phyloP scores from a whole-genome alignment of 73 alveolate species.

The Loxodes magnus region DNA sequence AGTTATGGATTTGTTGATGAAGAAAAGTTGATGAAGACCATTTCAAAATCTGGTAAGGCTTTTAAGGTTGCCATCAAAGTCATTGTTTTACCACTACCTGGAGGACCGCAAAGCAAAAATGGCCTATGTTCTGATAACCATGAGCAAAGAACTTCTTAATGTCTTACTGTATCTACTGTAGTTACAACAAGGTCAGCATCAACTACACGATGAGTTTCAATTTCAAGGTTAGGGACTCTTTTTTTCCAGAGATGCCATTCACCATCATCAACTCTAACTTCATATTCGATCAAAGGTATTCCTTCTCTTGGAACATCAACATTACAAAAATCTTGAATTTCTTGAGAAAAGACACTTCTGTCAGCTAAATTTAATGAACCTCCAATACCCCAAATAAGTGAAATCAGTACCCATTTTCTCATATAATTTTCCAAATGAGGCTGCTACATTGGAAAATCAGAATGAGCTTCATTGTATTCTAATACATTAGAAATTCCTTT shows the following conservation, averaged over 20 bases:
- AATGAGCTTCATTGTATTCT: slow-evolving; percentile 87
- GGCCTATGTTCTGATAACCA: slow-evolving; percentile 99
- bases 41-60: slow-evolving; percentile 90
- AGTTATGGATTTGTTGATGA: slow-evolving; percentile 94
- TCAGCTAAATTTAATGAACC: slow-evolving; percentile 79
- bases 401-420: slow-evolving; percentile 58
- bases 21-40: slow-evolving; percentile 97
- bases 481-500: slow-evolving; percentile 86
- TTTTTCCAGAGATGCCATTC: slow-evolving; percentile 93
- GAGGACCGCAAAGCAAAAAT: slow-evolving; percentile 99
- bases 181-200: slow-evolving; percentile 96
- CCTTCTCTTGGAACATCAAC: slow-evolving; percentile 57
- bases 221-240: slow-evolving; percentile 90
- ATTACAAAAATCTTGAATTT: slow-evolving; percentile 47
- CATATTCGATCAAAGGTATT: slow-evolving; percentile 74
- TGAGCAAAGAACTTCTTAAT: slow-evolving; percentile 90
- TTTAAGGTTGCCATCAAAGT: slow-evolving; percentile 97
- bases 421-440: slow-evolving; percentile 57
- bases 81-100: slow-evolving; percentile 99
- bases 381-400: slow-evolving; percentile 94
- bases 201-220: slow-evolving; percentile 54
- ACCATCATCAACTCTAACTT: slow-evolving; percentile 88
- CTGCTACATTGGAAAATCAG: slow-evolving; percentile 86
- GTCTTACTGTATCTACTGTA: slow-evolving; percentile 98
- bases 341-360: slow-evolving; percentile 63